These are phyloP conservation scores for Suillus alpinus DNA, from an alignment of 768 basidiomycete species.

Conservation along the genomic window DNA sequence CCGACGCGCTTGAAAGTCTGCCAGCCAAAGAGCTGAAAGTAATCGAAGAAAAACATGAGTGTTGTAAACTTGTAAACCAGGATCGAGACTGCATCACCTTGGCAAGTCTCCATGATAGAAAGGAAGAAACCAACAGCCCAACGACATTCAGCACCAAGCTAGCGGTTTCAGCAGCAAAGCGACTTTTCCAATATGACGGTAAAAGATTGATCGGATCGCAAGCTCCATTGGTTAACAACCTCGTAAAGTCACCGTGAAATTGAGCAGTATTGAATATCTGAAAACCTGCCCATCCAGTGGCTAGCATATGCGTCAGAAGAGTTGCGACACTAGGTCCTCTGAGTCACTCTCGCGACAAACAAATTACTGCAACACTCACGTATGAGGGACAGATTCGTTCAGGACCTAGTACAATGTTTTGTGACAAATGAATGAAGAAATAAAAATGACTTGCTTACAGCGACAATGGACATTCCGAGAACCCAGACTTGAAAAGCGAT, in stretches of 20 bases:
- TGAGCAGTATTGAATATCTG: constrained; percentile 59
- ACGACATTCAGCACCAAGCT: constrained; percentile 61
- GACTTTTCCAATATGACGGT: constrained; percentile 61
- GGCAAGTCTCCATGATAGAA: constrained; percentile 71
- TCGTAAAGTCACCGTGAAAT: constrained; percentile 56
- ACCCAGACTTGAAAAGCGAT: constrained; percentile 81
- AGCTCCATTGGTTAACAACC: constrained; percentile 60
- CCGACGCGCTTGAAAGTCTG: constrained; percentile 87
- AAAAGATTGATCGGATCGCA: constrained; percentile 57
- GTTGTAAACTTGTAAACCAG: not conserved
- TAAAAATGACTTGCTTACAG: constrained; percentile 28
- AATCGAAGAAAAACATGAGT: not conserved
- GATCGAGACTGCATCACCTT: constrained; percentile 44
- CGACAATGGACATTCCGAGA: constrained; percentile 72
- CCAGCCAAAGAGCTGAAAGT: constrained; percentile 68
- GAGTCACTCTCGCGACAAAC: not conserved
- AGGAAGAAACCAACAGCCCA: constrained; percentile 55
- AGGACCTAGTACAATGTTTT: constrained; percentile 28
- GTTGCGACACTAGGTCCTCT: constrained; percentile 49
- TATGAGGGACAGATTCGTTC: constrained; percentile 83
- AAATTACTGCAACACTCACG: constrained; percentile 25
- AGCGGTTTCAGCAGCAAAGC: constrained; percentile 59
- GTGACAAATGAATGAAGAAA: constrained; percentile 17
- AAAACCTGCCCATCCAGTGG: constrained; percentile 70
- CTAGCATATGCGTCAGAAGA: constrained; percentile 68